Percentiles rank a stretch among this genome's conserved stretches.
phyloP scores from a whole-genome alignment of 2,329 filamentous ascomycete genomes.

The Dothistroma pini region DNA sequence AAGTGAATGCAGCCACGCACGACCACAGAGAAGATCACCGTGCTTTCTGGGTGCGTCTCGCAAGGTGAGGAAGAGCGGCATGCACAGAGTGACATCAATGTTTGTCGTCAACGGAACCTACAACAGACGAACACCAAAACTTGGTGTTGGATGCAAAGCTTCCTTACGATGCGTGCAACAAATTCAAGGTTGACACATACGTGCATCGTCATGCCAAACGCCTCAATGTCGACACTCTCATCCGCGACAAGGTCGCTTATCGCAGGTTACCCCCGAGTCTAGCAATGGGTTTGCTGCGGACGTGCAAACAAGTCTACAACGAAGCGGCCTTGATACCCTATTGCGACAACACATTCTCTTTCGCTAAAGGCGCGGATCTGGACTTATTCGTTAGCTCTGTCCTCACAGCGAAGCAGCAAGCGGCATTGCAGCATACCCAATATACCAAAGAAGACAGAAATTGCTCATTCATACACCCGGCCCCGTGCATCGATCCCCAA shows the following conservation, averaged over 20 bases:
- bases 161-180: neutral
- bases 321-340: conserved; percentile 13
- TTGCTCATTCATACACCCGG: no score
- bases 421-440: no score
- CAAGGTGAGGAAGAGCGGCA: neutral
- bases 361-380: neutral
- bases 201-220: neutral
- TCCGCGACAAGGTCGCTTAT: neutral
- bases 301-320: conserved; percentile 11
- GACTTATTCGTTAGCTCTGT: no score
- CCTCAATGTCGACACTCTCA: neutral
- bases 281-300: conserved; percentile 1
- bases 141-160: neutral
- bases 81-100: neutral
- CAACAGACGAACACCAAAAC: neutral
- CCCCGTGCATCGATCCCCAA: no score
- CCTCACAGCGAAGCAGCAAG: no score
- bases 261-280: neutral
- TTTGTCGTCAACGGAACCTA: neutral
- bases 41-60: neutral
- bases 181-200: neutral
- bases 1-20: no score
- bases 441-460: no score
- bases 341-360: conserved; percentile 9
- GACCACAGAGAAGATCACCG: no score